Base-by-base conservation (phyloP, 306 rosid species). In the Fagus crenata region DNA sequence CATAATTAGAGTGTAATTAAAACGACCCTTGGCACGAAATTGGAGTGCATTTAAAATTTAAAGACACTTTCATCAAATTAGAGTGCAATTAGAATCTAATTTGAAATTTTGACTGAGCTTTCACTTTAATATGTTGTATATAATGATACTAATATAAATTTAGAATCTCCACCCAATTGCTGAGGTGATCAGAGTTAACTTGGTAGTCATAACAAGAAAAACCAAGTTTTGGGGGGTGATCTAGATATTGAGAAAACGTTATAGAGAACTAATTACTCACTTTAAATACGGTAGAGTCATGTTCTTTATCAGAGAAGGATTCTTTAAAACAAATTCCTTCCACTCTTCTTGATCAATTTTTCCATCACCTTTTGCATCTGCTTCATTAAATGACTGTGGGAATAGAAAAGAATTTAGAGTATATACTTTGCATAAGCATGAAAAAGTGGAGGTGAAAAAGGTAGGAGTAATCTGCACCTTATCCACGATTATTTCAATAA, bases 281-380 rank as follows among this genome's bases (percentile, higher is more conserved):
- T 87, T 86, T 71, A 92, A 75, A 82, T 92, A 92, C 49, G 97
- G 97, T 8, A 92, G 85, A 31, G 98, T 95, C 97, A 95, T 89
- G 77, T 95, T 95, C 87, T 89, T 95, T 18, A 94, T 78, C 77
- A 92, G 65, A 75, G 97, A 87, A 18, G 97, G 99, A 83, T 92
- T 84, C 55, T 88, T 86, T 60, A 67, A 82, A 17, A 92, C 99
- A 87, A 84, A 92, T 35, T 80, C 92, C 83, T 85, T 95, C 98
- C 98, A 95, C 78, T 95, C 98, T 22, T 95, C 97, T 86, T 74
- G 88, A 86, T 95, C 97, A 3, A 95, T 95, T 73, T 65, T 92
- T 73, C 97, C 97, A 81, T 95, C 99, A 2, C 91, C 91, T 11
- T 90, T 88, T 77, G 79, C 5, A 79, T 92, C 99, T 53, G 93